A percentile compares a stretch with the other conserved stretches of the same genome.
These are phyloP conservation scores for Phlyctochytrium bullatum DNA, from an alignment of 192 early-diverging fungal genomes.

Conservation along the genomic window DNA sequence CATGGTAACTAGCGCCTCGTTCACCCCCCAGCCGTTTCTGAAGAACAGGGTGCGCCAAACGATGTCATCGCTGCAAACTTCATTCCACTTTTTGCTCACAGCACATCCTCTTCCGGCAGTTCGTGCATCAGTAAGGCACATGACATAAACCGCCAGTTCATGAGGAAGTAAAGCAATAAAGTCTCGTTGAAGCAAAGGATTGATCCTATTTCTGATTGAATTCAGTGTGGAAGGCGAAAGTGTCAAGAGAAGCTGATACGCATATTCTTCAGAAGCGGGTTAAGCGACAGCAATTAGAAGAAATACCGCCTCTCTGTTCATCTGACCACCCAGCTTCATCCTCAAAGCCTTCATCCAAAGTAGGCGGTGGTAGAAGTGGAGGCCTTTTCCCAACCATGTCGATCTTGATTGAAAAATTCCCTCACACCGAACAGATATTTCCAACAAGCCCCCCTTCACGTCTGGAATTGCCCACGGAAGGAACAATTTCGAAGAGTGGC, in stretches of 20 bases:
- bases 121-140: constrained; percentile 45
- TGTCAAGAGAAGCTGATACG: constrained; percentile 54
- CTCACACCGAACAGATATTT: too few relatives aligned
- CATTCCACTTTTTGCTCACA: constrained; percentile 68
- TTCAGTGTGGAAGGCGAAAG: constrained; percentile 46
- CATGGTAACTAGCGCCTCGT: constrained; percentile 34
- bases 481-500: too few relatives aligned
- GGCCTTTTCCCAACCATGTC: too few relatives aligned
- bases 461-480: too few relatives aligned
- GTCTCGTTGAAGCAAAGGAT: constrained; percentile 56
- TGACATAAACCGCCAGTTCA: constrained; percentile 70
- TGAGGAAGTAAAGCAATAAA: constrained; percentile 59
- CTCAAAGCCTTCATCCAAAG: neutral
- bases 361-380: neutral
- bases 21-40: constrained; percentile 37
- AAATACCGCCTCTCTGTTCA: constrained; percentile 2
- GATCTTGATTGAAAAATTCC: too few relatives aligned
- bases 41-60: constrained; percentile 67
- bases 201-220: constrained; percentile 39
- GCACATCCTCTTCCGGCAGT: constrained; percentile 57
- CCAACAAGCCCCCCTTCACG: too few relatives aligned
- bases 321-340: neutral
- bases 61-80: constrained; percentile 64
- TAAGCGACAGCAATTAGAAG: neutral
- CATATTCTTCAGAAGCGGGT: constrained; percentile 38